Conservation (phyloP, 2,329 filamentous ascomycete species). For the Teratosphaeria pseudoeucalypti region DNA sequence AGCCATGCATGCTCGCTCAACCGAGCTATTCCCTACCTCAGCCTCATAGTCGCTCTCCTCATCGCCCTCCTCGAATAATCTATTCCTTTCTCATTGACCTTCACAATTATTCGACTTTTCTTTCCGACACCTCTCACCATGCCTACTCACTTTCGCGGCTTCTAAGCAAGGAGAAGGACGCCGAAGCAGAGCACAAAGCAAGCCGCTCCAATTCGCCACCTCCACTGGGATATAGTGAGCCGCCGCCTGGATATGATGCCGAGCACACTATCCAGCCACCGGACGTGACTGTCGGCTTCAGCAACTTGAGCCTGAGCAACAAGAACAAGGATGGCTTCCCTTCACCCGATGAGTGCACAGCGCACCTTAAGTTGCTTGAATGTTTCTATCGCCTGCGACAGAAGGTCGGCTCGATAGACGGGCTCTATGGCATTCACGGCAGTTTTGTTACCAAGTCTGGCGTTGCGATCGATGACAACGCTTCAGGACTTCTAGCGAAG, state of each 20-base stretch:
- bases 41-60: background rate
- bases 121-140: background rate
- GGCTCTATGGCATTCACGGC: slow-evolving; percentile 52
- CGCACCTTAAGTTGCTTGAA: slow-evolving; percentile 63
- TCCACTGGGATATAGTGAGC: slow-evolving; percentile 11
- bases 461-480: slow-evolving; percentile 27
- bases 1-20: background rate
- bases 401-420: slow-evolving; percentile 54
- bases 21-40: slow-evolving; percentile 10
- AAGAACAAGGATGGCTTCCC: slow-evolving; percentile 24
- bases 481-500: slow-evolving; percentile 32
- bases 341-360: slow-evolving; percentile 50
- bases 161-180: slow-evolving; percentile 17
- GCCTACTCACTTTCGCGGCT: background rate
- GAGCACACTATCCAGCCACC: slow-evolving; percentile 15
- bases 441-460: slow-evolving; percentile 17
- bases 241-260: slow-evolving; percentile 13
- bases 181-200: slow-evolving; percentile 10
- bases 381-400: slow-evolving; percentile 59
- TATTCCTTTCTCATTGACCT: background rate
- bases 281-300: slow-evolving; percentile 21
- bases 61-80: background rate
- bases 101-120: background rate
- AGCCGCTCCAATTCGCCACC: slow-evolving; percentile 9
- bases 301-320: slow-evolving; percentile 23